Base-by-base conservation (phyloP, 768 basidiomycete species). In the Panaeolus cyanescens region DNA sequence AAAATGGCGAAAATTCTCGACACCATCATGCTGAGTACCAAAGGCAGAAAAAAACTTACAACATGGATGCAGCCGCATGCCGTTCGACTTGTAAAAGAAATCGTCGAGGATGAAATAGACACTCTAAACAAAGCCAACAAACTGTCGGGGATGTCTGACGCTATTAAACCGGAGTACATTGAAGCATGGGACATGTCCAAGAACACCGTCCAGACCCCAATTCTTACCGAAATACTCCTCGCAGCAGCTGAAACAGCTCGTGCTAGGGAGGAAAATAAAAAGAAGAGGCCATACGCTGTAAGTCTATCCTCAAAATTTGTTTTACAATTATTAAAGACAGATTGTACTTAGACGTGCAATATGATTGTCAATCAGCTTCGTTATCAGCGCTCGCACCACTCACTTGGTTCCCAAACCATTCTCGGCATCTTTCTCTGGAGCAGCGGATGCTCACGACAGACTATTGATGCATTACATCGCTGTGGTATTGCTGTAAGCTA, bases 341-440 rank as follows among this genome's bases (percentile, higher is more conserved):
- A n/a, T n/a, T n/a, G n/a, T n/a, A n/a, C n/a, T n/a, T n/a, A n/a
- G n/a, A n/a, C n/a, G n/a, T n/a, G n/a, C n/a, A n/a, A n/a, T n/a
- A n/a, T n/a, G n/a, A n/a, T n/a, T n/a, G n/a, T n/a, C n/a, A n/a
- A n/a, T n/a, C n/a, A n/a, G n/a, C n/a, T n/a, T n/a, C n/a, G n/a
- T n/a, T n/a, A n/a, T n/a, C n/a, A n/a, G 37, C 32, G 56, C 1
- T 60, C 59, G 9, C 17, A 10, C 15, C 25, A 54, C 13, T 60
- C 59, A 3, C 32, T 54, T 7, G 53, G 59, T 2, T 60, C 55
- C 31, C 32, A 28, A 10, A 33, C 60, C 3, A 4, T 56, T n/a
- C 57, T 61, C 17, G 55, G 60, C 3, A 54, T 61, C 17, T 60
- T 60, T 25, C 32, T 60, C 7, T 60, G 59, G 59, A 36, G 32